These are phyloP conservation scores for Penicillium antarcticum DNA, from an alignment of 495 filamentous ascomycete genomes.

Conservation along the genomic window DNA sequence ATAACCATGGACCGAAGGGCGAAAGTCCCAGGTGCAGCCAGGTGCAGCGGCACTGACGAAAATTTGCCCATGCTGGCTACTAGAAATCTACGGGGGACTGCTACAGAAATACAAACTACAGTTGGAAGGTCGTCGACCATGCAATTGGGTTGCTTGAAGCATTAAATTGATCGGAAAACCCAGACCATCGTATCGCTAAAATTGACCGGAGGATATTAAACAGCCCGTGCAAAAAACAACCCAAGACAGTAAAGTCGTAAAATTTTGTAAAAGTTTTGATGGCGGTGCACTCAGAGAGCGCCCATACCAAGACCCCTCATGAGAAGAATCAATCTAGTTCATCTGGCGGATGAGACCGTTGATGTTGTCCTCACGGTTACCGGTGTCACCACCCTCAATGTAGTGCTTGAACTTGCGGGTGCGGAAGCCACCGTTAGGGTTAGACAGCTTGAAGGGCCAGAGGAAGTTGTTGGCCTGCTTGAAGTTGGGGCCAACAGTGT, in stretches of 20 bases:
- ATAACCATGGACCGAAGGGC: no score
- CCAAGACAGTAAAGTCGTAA: slow-evolving; percentile 22
- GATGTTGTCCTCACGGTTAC: slow-evolving; percentile 99
- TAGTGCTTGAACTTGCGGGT: slow-evolving; percentile 98
- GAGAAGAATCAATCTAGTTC: slow-evolving; percentile 65
- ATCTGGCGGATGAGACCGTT: slow-evolving; percentile 95
- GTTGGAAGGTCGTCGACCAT: slow-evolving; percentile 6
- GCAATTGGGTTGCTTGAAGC: slow-evolving; percentile 37
- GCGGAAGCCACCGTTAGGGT: slow-evolving; percentile 94
- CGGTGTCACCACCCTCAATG: slow-evolving; percentile 96
- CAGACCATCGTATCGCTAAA: slow-evolving; percentile 43
- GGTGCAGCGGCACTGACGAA: no score
- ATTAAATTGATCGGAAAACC: slow-evolving; percentile 36
- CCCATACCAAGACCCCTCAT: slow-evolving; percentile 3
- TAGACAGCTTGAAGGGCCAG: slow-evolving; percentile 99
- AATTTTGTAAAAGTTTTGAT: slow-evolving; percentile 17
- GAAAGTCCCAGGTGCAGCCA: no score
- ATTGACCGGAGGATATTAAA: slow-evolving; percentile 31
- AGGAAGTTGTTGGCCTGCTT: slow-evolving; percentile 99
- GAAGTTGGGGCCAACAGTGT: slow-evolving; percentile 98
- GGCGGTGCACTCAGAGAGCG: slow-evolving; percentile 1
- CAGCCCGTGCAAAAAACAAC: slow-evolving; percentile 34
- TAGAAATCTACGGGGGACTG: no score
- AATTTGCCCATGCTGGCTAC: no score
- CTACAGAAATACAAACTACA: no score